Conservation (phyloP, 495 filamentous ascomycete species). For the Annulohypoxylon bovei region DNA sequence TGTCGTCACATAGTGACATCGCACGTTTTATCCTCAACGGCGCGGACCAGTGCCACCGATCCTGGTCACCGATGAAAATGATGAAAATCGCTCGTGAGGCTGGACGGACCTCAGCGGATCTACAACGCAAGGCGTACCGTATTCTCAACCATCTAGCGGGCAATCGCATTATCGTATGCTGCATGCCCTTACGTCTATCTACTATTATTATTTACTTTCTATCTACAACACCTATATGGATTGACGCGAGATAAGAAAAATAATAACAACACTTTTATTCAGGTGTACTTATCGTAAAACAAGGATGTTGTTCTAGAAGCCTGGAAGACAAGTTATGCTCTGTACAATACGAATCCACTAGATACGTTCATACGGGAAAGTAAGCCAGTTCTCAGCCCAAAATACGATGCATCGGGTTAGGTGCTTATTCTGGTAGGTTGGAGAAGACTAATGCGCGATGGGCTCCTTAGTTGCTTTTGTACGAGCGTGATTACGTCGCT, state of each 20-base stretch:
- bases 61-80: neutral
- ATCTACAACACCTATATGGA: neutral
- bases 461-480: slow-evolving; percentile 6
- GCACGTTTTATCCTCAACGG: slow-evolving; percentile 12
- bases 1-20: slow-evolving; percentile 40
- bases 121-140: slow-evolving; percentile 8
- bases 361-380: neutral
- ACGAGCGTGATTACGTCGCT: slow-evolving; percentile 1
- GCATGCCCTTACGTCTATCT: neutral
- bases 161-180: neutral
- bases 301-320: neutral
- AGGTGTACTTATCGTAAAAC: neutral
- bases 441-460: slow-evolving; percentile 10
- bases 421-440: slow-evolving; percentile 29
- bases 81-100: slow-evolving; percentile 2
- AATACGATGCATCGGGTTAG: slow-evolving; percentile 18
- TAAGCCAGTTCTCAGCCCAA: neutral
- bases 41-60: neutral
- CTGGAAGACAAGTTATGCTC: neutral
- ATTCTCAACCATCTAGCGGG: neutral
- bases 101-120: slow-evolving; percentile 15
- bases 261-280: neutral
- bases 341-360: neutral
- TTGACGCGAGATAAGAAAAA: neutral
- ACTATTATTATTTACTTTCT: neutral